Conservation (phyloP, 179 eudicot genomes). For the Silene noctiflora region DNA sequence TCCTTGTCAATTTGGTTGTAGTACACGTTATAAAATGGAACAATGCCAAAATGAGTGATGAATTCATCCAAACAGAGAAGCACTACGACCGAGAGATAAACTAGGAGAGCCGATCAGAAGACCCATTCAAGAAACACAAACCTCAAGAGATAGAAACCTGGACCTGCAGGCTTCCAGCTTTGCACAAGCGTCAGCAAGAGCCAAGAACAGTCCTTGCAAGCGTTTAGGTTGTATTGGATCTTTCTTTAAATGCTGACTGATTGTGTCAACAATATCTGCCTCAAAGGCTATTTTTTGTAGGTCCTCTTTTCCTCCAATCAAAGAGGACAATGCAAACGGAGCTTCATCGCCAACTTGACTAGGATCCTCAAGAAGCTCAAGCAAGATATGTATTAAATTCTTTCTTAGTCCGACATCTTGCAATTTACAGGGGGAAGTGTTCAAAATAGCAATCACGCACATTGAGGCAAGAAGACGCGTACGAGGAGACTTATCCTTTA, state of each 20-base stretch:
- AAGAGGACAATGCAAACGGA: conserved; percentile 71
- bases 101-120: neutral
- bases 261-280: conserved; percentile 56
- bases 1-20: neutral
- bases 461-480: conserved; percentile 79
- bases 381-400: conserved; percentile 52
- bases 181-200: conserved; percentile 78
- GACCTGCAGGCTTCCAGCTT: conserved; percentile 87
- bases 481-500: conserved; percentile 66
- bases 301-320: conserved; percentile 64
- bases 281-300: conserved; percentile 81
- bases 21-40: neutral
- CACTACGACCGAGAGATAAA: neutral
- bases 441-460: conserved; percentile 74
- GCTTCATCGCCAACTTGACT: conserved; percentile 98
- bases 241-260: conserved; percentile 53
- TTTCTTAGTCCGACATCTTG: conserved; percentile 57
- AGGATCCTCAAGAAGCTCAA: conserved; percentile 92
- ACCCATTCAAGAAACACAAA: conserved; percentile 32
- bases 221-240: conserved; percentile 58
- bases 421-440: conserved; percentile 51
- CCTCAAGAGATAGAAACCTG: conserved; percentile 66
- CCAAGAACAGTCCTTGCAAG: conserved; percentile 64
- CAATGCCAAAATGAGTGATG: neutral
- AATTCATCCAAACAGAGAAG: conserved; percentile 4